Conservation (phyloP, 768 basidiomycete genomes). For the Russula compacta region DNA sequence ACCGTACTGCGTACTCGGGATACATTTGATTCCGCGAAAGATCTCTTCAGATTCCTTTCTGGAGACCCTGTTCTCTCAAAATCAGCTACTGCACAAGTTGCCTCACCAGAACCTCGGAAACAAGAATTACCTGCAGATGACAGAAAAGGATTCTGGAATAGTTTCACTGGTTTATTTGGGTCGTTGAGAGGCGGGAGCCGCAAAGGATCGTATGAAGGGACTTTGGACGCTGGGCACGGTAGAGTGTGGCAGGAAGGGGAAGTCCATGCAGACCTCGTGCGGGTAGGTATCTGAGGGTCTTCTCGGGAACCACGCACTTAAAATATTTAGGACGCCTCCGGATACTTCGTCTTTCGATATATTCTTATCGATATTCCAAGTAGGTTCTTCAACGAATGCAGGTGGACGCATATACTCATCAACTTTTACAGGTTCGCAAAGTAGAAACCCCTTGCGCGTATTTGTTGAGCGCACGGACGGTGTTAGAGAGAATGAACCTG, state of each 20-base stretch:
- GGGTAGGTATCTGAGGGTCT: constrained; percentile 37
- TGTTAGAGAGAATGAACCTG: constrained; percentile 61
- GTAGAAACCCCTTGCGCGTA: constrained; percentile 51
- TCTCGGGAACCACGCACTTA: neutral
- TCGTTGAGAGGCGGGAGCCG: constrained; percentile 42
- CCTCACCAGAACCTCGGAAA: constrained; percentile 23
- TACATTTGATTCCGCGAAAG: constrained; percentile 37
- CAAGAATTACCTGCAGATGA: constrained; percentile 28
- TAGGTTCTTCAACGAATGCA: constrained; percentile 32
- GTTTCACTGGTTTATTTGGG: constrained; percentile 59
- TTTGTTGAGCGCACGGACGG: constrained; percentile 61
- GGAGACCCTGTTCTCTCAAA: constrained; percentile 45
- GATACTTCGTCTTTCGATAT: constrained; percentile 71
- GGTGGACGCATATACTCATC: constrained; percentile 25
- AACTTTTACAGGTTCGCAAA: constrained; percentile 44
- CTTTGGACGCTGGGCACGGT: constrained; percentile 28
- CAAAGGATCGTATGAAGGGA: constrained; percentile 25
- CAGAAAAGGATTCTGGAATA: constrained; percentile 37
- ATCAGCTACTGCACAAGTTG: constrained; percentile 25
- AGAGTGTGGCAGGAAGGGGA: constrained; percentile 63
- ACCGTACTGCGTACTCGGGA: constrained; percentile 34
- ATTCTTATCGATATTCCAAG: constrained; percentile 73
- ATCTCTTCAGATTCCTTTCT: constrained; percentile 63
- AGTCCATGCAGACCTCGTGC: constrained; percentile 69
- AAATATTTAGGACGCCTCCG: constrained; percentile 52